These are phyloP conservation scores for Phytophthora citricola DNA, from an alignment of 352 stramenopile species.

Conservation along the genomic window DNA sequence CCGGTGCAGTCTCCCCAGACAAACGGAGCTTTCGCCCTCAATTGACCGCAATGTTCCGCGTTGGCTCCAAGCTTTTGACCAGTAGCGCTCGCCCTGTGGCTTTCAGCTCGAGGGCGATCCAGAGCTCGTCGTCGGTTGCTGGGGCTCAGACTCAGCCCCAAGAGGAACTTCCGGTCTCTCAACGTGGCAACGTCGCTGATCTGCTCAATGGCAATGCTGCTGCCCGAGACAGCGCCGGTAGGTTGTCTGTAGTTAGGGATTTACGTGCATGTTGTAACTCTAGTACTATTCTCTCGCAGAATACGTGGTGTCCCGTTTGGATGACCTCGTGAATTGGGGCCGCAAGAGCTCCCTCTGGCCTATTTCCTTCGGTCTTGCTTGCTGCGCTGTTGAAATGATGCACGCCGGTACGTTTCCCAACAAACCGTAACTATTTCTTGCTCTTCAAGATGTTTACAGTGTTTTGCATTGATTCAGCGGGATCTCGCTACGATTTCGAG, in stretches of 20 bases:
- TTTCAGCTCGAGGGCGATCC: slow-evolving; percentile 15
- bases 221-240: slow-evolving; percentile 77
- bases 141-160: slow-evolving; percentile 12
- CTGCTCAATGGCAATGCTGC: slow-evolving; percentile 60
- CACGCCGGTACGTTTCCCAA: slow-evolving; percentile 71
- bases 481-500: slow-evolving; percentile 96
- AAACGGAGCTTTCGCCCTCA: slow-evolving; percentile 12
- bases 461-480: slow-evolving; percentile 34
- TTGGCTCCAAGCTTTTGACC: slow-evolving; percentile 20
- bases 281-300: slow-evolving; percentile 60
- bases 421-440: not conserved
- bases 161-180: slow-evolving; percentile 19
- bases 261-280: not conserved
- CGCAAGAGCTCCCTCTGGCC: slow-evolving; percentile 97
- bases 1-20: slow-evolving; percentile 12
- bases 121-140: slow-evolving; percentile 11
- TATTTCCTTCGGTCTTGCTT: slow-evolving; percentile 99
- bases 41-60: slow-evolving; percentile 18
- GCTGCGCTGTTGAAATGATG: slow-evolving; percentile 99
- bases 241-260: not conserved
- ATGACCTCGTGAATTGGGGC: slow-evolving; percentile 99
- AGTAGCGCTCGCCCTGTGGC: not conserved
- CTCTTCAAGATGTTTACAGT: not conserved
- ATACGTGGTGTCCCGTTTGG: slow-evolving; percentile 97
- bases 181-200: slow-evolving; percentile 69